Evolutionary conservation across 306 rosid species (phyloP), one percentile per base, ranked within the genome.

Genomic region (Rosa persica): DNA sequence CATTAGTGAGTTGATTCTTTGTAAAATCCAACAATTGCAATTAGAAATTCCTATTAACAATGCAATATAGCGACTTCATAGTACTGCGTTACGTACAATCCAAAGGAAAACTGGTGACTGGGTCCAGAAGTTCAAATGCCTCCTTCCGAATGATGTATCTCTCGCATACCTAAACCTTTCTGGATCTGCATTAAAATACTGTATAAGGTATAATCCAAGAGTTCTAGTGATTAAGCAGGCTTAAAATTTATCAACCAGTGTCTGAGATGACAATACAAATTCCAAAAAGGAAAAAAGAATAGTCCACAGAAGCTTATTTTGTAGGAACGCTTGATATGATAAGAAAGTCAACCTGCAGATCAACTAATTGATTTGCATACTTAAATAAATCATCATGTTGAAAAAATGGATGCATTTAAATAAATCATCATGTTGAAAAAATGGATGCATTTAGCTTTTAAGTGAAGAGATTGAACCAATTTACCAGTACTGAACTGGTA

Each of bases 61-160:
- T 27, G 68, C n/a, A 62, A 62, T 16, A 6, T 13, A 30, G 40
- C 68, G 15, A 38, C 4, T 66, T 65, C 70, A 38, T 66, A 38
- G 70, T 36, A 22, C 2, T 71, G 55, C n/a, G 76, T 3, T 43
- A 60, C 93, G 75, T 82, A 92, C 98, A 4, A 87, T 86, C 89
- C 92, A 89, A 75, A 94, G 81, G 22, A 83, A 81, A 84, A 88
- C 38, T 8, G 90, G 0, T 72, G 97, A 87, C 47, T 48, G 74
- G 79, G 92, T 90, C 96, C 93, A 91, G 27, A 36, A 9, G 74
- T 70, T 81, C 83, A 92, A 78, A 86, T 94, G 98, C 55, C 97
- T 88, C 72, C 85, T 80, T 47, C 94, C 98, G 70, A 94, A 94
- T 34, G 98, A 82, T 44, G 98, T 94, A 55, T 94, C 98, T 76